Conservation (phyloP, 2,329 filamentous ascomycete genomes). For the Arthrobotrys sphaeroides region DNA sequence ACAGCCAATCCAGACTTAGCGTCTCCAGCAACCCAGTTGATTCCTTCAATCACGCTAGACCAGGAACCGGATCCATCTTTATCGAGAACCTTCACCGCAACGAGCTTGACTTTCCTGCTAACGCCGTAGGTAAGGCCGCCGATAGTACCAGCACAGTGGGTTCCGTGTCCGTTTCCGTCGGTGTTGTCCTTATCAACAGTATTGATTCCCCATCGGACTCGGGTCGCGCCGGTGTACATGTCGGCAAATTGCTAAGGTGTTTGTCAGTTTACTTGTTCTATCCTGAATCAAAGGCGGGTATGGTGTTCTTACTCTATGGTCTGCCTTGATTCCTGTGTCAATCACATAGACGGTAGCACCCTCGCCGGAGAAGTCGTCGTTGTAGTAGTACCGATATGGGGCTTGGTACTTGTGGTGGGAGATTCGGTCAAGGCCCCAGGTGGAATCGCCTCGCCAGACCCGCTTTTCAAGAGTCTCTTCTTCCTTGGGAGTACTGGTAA, state of each 20-base stretch:
- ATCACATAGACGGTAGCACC: constrained; percentile 72
- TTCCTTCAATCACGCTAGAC: constrained; percentile 58
- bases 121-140: constrained; percentile 64
- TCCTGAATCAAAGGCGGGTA: too few relatives aligned
- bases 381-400: constrained; percentile 64
- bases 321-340: constrained; percentile 69
- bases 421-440: constrained; percentile 54
- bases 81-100: constrained; percentile 65
- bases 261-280: constrained; percentile 1
- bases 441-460: neutral
- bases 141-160: constrained; percentile 65
- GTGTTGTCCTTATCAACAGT: constrained; percentile 54
- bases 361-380: constrained; percentile 65
- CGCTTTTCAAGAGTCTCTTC: neutral
- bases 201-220: constrained; percentile 67
- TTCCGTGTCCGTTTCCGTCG: constrained; percentile 63
- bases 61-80: constrained; percentile 61
- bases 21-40: constrained; percentile 57
- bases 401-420: constrained; percentile 55
- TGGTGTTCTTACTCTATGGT: constrained; percentile 59
- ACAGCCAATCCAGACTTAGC: constrained; percentile 56
- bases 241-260: constrained; percentile 64
- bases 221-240: constrained; percentile 58
- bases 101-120: constrained; percentile 63
- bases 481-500: neutral